A percentile compares a stretch with the other conserved stretches of the same genome.
Evolutionary conservation across 352 stramenopile genomes (phyloP).

Genomic region (Saprolegnia diclina): DNA sequence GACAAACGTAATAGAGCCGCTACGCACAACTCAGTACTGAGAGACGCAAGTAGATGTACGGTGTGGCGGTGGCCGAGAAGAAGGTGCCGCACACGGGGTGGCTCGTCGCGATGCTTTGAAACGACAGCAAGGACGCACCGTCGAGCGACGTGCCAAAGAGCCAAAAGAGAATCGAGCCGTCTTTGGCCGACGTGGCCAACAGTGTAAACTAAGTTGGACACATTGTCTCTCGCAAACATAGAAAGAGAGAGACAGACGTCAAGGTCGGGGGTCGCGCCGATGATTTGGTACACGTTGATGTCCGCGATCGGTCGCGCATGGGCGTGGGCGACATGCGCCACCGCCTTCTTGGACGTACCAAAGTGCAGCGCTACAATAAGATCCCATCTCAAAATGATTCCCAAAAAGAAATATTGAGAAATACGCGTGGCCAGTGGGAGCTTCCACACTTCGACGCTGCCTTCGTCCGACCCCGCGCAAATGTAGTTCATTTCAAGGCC

Average conservation of each 20-base stretch:
- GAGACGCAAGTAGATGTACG: constrained; percentile 4
- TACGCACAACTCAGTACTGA: not conserved
- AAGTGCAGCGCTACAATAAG: not conserved
- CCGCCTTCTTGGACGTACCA: constrained; percentile 12
- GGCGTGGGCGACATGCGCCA: not conserved
- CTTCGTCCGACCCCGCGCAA: not conserved
- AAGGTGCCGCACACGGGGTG: not conserved
- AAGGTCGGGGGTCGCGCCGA: constrained; percentile 5
- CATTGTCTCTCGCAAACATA: not conserved
- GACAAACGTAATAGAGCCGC: not conserved
- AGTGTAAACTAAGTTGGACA: constrained; percentile 18
- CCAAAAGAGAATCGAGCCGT: constrained; percentile 24
- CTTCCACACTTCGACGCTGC: constrained; percentile 19
- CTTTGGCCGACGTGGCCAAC: constrained; percentile 3
- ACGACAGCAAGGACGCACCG: constrained; percentile 3
- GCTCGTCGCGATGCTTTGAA: constrained; percentile 7
- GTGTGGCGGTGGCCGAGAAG: constrained; percentile 17
- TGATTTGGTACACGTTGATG: constrained; percentile 1
- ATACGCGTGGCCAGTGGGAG: not conserved
- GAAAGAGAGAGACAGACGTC: not conserved
- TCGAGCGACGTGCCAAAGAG: constrained; percentile 11
- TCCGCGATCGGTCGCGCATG: constrained; percentile 1
- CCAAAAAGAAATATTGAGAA: not conserved
- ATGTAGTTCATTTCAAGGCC: constrained; percentile 10
- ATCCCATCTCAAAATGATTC: too few relatives aligned